A percentile compares a stretch with the other conserved stretches of the same genome.
Evolutionary conservation across 1,284 basidiomycete genomes (phyloP).

Genomic region (Ganoderma sinense): DNA sequence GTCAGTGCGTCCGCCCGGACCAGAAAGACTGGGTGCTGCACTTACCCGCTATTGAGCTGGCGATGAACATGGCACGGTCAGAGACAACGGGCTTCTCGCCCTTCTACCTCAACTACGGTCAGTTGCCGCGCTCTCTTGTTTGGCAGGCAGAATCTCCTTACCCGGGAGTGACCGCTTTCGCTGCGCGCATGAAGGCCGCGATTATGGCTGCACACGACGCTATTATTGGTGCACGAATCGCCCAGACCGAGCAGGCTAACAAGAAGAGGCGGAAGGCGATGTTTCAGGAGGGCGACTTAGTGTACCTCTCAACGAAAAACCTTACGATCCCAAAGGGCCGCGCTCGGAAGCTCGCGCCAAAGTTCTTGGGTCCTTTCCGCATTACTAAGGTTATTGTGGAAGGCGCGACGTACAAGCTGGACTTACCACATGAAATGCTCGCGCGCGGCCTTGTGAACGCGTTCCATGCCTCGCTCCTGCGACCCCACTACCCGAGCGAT

Average conservation of each 20-base stretch:
- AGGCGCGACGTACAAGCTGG: neutral
- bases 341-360: neutral
- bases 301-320: neutral
- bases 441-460: neutral
- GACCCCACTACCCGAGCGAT: neutral
- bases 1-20: neutral
- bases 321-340: neutral
- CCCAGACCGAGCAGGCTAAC: neutral
- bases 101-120: constrained; percentile 36
- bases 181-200: neutral
- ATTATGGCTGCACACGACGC: neutral
- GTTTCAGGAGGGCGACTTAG: neutral
- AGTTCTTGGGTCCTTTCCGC: neutral
- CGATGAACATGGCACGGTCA: constrained; percentile 25
- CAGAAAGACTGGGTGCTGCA: neutral
- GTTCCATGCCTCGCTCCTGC: neutral
- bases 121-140: constrained; percentile 11
- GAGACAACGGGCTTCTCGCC: constrained; percentile 43
- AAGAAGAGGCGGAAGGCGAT: neutral
- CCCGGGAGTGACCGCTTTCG: constrained; percentile 8
- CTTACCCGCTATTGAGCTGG: neutral
- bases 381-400: neutral
- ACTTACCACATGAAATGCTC: neutral
- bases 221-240: neutral
- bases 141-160: constrained; percentile 11